Conservation (phyloP, 2,329 filamentous ascomycete genomes). For the Tetracladium maxilliforme region DNA sequence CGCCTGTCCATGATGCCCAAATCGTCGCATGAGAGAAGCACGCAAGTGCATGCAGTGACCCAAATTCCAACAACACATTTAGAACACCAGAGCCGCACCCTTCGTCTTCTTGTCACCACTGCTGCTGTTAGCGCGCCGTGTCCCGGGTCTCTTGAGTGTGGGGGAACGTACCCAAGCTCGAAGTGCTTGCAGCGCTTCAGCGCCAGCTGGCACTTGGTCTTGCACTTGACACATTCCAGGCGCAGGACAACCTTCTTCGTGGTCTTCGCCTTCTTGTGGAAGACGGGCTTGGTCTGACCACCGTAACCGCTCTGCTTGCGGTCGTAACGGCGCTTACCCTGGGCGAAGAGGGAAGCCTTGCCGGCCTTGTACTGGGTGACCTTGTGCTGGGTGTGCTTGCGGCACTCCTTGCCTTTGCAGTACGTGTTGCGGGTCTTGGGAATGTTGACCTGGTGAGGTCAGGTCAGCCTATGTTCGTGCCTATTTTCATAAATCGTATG, state of each 20-base stretch:
- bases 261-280: conserved; percentile 99
- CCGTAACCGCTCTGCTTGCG: conserved; percentile 98
- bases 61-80: conserved; percentile 41
- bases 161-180: conserved; percentile 75
- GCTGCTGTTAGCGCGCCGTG: conserved; percentile 5
- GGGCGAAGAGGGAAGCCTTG: conserved; percentile 90
- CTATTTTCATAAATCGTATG: neutral
- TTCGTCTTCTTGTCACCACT: conserved; percentile 99
- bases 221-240: conserved; percentile 95
- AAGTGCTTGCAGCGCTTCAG: conserved; percentile 99
- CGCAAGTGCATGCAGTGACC: conserved; percentile 22
- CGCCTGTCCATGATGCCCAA: conserved; percentile 30
- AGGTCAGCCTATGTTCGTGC: conserved; percentile 2
- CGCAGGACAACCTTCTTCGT: conserved; percentile 99
- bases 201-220: conserved; percentile 94
- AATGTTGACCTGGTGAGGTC: conserved; percentile 63
- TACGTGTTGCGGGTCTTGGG: conserved; percentile 95
- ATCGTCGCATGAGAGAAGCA: conserved; percentile 27
- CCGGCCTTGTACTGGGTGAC: conserved; percentile 95
- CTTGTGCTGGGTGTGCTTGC: conserved; percentile 82
- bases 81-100: conserved; percentile 99
- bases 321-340: conserved; percentile 99
- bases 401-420: conserved; percentile 94
- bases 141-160: neutral
- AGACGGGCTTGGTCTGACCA: conserved; percentile 99